Percentiles rank a stretch among this genome's conserved stretches.
These are phyloP conservation scores for Dictyostelium brefeldianum DNA, from an alignment of 78 protist genomes.

Conservation along the genomic window DNA sequence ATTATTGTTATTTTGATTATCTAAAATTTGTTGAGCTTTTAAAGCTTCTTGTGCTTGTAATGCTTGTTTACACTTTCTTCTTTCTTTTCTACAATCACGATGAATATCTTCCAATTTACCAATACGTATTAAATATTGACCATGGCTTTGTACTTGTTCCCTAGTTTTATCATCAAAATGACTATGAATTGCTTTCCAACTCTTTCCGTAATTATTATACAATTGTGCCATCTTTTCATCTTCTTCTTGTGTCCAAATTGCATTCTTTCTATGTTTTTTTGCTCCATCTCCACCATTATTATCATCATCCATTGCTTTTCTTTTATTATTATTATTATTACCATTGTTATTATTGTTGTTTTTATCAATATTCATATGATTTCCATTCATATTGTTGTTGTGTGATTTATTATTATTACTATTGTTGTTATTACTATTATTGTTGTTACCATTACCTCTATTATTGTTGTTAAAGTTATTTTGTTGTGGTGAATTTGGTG, in stretches of 20 bases:
- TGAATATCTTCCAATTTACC: slow-evolving; percentile 62
- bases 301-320: neutral
- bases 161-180: slow-evolving; percentile 48
- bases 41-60: neutral
- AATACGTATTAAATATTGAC: slow-evolving; percentile 63
- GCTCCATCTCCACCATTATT: neutral
- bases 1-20: neutral
- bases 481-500: neutral
- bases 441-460: neutral
- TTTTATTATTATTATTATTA: neutral
- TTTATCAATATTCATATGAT: neutral
- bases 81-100: slow-evolving; percentile 55
- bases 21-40: neutral
- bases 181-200: slow-evolving; percentile 75
- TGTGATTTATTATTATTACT: neutral
- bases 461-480: slow-evolving; percentile 8
- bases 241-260: slow-evolving; percentile 61
- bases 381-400: neutral
- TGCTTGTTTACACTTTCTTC: slow-evolving; percentile 26
- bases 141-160: slow-evolving; percentile 73
- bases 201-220: slow-evolving; percentile 41
- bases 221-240: slow-evolving; percentile 38
- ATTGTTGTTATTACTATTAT: neutral
- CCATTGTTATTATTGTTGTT: neutral
- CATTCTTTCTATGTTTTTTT: slow-evolving; percentile 16